Evolutionary conservation across 768 basidiomycete genomes (phyloP), one percentile per base, ranked within the genome.

Genomic region (Cystobasidium onofrii): DNA sequence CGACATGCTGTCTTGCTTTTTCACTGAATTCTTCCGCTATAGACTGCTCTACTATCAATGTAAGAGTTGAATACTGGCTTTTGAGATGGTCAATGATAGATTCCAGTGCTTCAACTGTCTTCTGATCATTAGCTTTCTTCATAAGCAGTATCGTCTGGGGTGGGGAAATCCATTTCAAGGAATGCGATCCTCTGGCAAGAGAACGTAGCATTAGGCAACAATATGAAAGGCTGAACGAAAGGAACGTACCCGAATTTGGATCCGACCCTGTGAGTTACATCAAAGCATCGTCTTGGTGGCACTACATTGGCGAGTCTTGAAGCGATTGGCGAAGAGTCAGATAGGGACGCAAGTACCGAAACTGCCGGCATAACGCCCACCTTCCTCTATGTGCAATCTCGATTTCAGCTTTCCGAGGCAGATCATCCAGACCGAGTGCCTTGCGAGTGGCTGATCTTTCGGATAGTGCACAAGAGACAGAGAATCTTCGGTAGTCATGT

Each of bases 111-210:
- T 70, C 69, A 0, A 74, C 75, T 0, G 82, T 80, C 1, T 77
- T 74, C 33, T 71, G 71, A 73, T 82, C 82, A 52, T 80, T 65
- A 6, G 76, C 78, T 73, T 83, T 83, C 75, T 81, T 81, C 18
- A 82, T 77, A 4, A 83, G 74, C 20, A 83, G 76, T 27, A 83
- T 43, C 18, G 63, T 73, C 0, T 29, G 34, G 1, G 74, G 74
- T 34, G 71, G 55, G 4, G 65, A 29, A 7, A 72, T 54, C 73
- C 73, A 76, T 27, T 39, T 25, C 1, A 76, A 62, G 20, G 75
- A 71, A 31, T 76, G 75, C 3, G 67, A 71, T 17, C 75, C 75
- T 25, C 75, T 76, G 52, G 20, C 15, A 4, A 20, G 20, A 27
- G 29, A 27, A 6, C 20, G 33, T 4, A 27, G 15, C 39, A 39